Evolutionary conservation across 306 rosid genomes (phyloP), one percentile per base, ranked within the genome.

Genomic region (Prunus mume): DNA sequence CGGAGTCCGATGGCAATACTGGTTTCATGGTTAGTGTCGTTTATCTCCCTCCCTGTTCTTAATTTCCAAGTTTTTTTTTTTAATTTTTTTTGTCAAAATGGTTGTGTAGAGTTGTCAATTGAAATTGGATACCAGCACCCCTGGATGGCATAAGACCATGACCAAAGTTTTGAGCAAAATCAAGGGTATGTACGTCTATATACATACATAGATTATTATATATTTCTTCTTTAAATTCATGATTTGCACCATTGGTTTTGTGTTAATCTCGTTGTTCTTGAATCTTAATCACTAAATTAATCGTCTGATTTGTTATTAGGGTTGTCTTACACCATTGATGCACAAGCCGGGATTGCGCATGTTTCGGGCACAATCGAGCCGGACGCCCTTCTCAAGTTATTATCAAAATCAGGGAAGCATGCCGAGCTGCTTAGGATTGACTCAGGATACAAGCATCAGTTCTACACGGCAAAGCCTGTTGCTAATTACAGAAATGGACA

Each of bases 141-240:
- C 70, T 19, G 76, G 76, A 38, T 82, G 79, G 82, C 82, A 82
- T 24, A 82, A 52, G 47, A 82, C 85, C 56, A 47, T 82, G 47
- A 60, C 71, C 64, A 77, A 62, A 68, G 77, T 82, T 27, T 28
- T 73, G 13, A 61, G 13, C 7, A 38, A 68, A 7, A 68, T 78
- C 65, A 63, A 63, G 62, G 85, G 78, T 76, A 27, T 3, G 12
- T 41, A 9, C 0, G 12, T 22, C n/a, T n/a, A 38, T 38, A 38
- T 38, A 30, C 1, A 3, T 30, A 30, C 1, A 32, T 32, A 32
- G 38, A 32, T 32, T 32, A 32, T 32, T 32, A 32, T 32, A 32
- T 32, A 32, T 32, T 32, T 38, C 20, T 50, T 12, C 24, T 58
- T 24, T 58, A 19, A 14, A 5, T 25, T 3, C 12, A 1, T 30